phyloP scores from a whole-genome alignment of 805 yeast species.

The Candida odintsovae region DNA sequence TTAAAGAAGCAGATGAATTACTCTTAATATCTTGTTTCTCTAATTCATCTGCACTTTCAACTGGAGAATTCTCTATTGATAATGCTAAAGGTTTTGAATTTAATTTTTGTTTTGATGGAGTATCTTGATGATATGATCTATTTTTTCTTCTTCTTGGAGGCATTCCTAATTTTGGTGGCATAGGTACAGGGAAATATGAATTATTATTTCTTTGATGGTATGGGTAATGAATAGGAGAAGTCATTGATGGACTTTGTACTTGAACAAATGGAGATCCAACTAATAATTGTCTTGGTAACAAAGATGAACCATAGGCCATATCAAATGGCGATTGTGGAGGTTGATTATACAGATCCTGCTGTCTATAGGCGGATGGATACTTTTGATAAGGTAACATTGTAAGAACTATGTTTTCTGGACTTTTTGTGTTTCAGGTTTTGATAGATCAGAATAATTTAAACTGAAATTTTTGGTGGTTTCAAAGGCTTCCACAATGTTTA shows the following conservation, averaged over 20 bases:
- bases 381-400: constrained; percentile 18
- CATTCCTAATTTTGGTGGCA: constrained; percentile 17
- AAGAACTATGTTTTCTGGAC: too few relatives aligned
- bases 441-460: too few relatives aligned
- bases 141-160: constrained; percentile 15
- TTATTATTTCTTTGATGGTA: constrained; percentile 3
- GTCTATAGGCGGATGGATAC: constrained; percentile 17
- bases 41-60: background rate
- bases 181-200: constrained; percentile 12
- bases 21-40: background rate
- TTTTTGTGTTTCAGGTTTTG: too few relatives aligned
- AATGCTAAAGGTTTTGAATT: background rate
- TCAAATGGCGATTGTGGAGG: constrained; percentile 54
- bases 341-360: constrained; percentile 9
- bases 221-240: constrained; percentile 16
- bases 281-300: constrained; percentile 58
- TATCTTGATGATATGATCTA: background rate
- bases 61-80: constrained; percentile 1
- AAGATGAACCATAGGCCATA: constrained; percentile 49
- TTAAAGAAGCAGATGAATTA: background rate
- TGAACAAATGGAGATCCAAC: constrained; percentile 53
- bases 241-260: constrained; percentile 31
- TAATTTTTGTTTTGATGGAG: constrained; percentile 2
- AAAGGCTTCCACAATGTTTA: background rate
- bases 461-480: background rate